phyloP scores from a whole-genome alignment of 768 basidiomycete genomes.

The Suillus discolor region DNA sequence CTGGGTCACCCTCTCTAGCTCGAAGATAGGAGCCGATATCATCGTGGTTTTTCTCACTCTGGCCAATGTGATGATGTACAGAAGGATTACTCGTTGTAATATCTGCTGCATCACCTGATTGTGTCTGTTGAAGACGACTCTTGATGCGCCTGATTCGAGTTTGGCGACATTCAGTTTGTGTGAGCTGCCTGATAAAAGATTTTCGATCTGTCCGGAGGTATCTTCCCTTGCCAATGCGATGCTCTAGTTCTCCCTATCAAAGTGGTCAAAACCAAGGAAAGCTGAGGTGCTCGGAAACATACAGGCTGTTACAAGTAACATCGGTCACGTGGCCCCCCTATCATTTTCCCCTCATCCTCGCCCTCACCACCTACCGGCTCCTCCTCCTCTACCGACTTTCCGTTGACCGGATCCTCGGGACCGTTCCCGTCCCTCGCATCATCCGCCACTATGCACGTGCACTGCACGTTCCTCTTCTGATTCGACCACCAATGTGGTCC shows the following conservation, averaged over 20 bases:
- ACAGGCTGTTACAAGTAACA: too few species aligned
- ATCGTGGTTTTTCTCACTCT: not conserved
- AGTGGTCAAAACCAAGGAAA: not conserved
- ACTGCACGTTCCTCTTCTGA: too few species aligned
- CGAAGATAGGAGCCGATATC: not conserved
- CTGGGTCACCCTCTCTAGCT: not conserved
- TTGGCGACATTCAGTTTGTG: not conserved
- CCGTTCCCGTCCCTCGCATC: too few species aligned
- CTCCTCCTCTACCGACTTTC: too few species aligned
- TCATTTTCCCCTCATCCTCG: too few species aligned
- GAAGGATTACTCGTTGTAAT: not conserved
- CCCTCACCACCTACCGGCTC: too few species aligned
- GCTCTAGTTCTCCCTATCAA: conserved; percentile 9
- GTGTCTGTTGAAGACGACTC: not conserved
- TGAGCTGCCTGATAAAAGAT: not conserved
- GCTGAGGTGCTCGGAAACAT: not conserved
- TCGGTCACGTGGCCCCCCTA: too few species aligned
- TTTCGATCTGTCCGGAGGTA: not conserved
- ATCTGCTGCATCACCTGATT: too few species aligned
- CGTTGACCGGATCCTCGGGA: too few species aligned
- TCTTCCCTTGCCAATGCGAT: conserved; percentile 1
- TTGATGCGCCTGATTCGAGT: not conserved
- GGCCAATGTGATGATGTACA: not conserved
- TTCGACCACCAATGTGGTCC: too few species aligned
- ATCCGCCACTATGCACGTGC: too few species aligned